Percentiles rank a stretch among this genome's conserved stretches.
These are phyloP conservation scores for Saussurea involucrata DNA, from an alignment of 129 eudicot genomes.

Conservation along the genomic window DNA sequence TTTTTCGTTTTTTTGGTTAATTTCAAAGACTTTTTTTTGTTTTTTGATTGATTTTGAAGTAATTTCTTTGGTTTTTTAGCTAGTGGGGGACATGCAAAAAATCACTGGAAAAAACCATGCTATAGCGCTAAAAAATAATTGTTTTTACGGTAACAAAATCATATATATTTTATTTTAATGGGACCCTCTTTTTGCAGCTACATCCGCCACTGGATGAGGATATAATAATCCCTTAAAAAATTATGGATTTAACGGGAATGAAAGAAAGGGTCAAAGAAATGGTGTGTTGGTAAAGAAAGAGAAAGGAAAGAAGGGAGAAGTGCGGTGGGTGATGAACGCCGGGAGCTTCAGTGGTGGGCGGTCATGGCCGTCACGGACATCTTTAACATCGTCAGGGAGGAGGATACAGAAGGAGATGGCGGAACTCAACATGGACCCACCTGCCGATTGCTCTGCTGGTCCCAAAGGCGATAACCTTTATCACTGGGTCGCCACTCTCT, in stretches of 20 bases:
- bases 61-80: no score
- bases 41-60: no score
- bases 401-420: constrained; percentile 92
- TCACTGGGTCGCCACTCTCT: constrained; percentile 96
- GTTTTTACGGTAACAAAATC: no score
- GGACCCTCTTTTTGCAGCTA: no score
- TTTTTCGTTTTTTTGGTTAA: no score
- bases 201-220: neutral
- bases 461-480: constrained; percentile 98
- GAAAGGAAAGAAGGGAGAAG: neutral
- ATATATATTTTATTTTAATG: no score
- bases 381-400: constrained; percentile 85
- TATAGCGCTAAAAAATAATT: no score
- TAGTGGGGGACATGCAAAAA: no score
- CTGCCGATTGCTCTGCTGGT: constrained; percentile 84
- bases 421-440: constrained; percentile 72
- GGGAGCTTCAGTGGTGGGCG: constrained; percentile 47
- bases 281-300: neutral
- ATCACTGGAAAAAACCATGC: no score
- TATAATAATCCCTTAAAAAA: neutral
- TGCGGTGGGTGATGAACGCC: constrained; percentile 29
- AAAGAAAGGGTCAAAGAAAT: neutral
- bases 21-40: no score
- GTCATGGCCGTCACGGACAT: constrained; percentile 83
- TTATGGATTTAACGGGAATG: neutral